Conservation (phyloP, 441 rosid species). For the Sinapis alba region DNA sequence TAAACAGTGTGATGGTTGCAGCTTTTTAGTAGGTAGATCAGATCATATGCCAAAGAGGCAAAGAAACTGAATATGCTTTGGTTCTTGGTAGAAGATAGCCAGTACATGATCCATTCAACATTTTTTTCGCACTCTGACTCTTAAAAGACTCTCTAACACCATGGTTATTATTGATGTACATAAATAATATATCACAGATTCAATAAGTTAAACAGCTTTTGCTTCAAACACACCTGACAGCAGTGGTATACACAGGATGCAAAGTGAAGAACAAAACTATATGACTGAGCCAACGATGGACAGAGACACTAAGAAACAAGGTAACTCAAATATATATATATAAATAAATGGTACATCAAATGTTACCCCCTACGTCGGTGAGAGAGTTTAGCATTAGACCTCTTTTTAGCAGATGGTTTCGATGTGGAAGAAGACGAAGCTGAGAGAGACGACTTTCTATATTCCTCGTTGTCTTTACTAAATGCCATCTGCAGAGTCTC, state of each 20-base stretch:
- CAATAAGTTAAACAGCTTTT: constrained; percentile 7
- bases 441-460: constrained; percentile 39
- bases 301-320: not conserved
- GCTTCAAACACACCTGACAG: not conserved
- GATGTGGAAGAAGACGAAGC: constrained; percentile 44
- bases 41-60: not conserved
- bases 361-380: not conserved
- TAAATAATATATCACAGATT: not conserved
- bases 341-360: constrained; percentile 6
- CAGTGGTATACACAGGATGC: not conserved
- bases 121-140: not conserved
- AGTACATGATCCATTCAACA: not conserved
- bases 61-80: not conserved
- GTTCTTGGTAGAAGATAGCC: not conserved
- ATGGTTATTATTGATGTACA: constrained; percentile 12
- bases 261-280: constrained; percentile 8
- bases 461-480: constrained; percentile 57
- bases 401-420: constrained; percentile 30
- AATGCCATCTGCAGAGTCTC: constrained; percentile 56
- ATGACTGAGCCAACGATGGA: not conserved
- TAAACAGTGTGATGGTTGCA: not conserved
- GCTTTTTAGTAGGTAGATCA: not conserved
- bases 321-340: not conserved
- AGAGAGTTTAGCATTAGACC: constrained; percentile 42
- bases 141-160: constrained; percentile 2